Percentiles rank a stretch among this genome's conserved stretches.
These are phyloP conservation scores for Pilobolus umbonatus DNA, from an alignment of 192 early-diverging fungal genomes.

Conservation along the genomic window DNA sequence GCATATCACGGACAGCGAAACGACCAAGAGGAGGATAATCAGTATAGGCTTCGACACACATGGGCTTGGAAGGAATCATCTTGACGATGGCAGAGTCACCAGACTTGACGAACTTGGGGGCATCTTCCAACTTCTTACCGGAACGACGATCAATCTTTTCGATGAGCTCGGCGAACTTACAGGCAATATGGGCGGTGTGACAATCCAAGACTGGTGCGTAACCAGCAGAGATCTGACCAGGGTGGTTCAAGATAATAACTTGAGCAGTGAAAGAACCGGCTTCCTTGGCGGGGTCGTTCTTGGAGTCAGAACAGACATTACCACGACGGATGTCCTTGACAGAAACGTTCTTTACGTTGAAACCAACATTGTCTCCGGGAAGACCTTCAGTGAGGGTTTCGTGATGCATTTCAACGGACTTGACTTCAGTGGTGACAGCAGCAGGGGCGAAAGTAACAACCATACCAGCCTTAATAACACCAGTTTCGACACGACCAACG, in stretches of 20 bases:
- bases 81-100: constrained; percentile 94
- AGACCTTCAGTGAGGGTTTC: constrained; percentile 80
- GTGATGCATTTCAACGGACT: constrained; percentile 99
- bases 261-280: constrained; percentile 89
- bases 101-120: constrained; percentile 93
- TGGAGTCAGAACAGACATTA: constrained; percentile 92
- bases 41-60: constrained; percentile 92
- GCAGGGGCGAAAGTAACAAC: constrained; percentile 12
- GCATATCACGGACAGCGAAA: constrained; percentile 97
- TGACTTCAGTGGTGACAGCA: constrained; percentile 75
- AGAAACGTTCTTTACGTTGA: constrained; percentile 98
- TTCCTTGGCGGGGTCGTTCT: constrained; percentile 95
- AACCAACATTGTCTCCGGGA: constrained; percentile 97
- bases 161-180: constrained; percentile 87
- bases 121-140: constrained; percentile 87
- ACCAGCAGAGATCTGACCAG: constrained; percentile 89
- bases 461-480: constrained; percentile 69
- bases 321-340: constrained; percentile 98
- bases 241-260: constrained; percentile 96
- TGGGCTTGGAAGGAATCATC: constrained; percentile 91
- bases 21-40: constrained; percentile 94
- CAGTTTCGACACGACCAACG: constrained; percentile 96
- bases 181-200: constrained; percentile 97
- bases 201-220: constrained; percentile 95
- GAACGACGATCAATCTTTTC: constrained; percentile 97